Evolutionary conservation across 495 filamentous ascomycete species (phyloP).

Genomic region (Daldinia vernicosa): DNA sequence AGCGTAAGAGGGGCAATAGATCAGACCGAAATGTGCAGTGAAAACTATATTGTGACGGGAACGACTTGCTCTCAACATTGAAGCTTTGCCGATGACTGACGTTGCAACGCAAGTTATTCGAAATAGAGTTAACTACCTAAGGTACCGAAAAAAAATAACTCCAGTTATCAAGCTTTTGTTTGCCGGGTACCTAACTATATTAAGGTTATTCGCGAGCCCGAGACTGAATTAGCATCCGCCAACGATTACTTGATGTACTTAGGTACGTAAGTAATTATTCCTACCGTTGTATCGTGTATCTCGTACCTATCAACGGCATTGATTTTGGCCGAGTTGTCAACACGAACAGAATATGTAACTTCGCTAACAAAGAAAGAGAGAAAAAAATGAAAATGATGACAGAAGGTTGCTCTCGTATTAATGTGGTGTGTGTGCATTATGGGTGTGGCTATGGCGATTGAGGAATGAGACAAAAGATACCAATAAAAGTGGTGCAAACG

Average conservation of each 20-base stretch:
- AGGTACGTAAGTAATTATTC: not conserved
- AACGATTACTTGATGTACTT: not conserved
- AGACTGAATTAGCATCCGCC: slow-evolving; percentile 34
- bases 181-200: slow-evolving; percentile 8
- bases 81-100: slow-evolving; percentile 32
- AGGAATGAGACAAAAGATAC: slow-evolving; percentile 30
- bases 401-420: slow-evolving; percentile 35
- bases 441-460: slow-evolving; percentile 34
- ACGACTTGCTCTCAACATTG: slow-evolving; percentile 14
- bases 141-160: slow-evolving; percentile 26
- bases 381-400: slow-evolving; percentile 1
- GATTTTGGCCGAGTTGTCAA: not conserved
- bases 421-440: slow-evolving; percentile 20
- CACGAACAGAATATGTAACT: slow-evolving; percentile 2
- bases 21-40: slow-evolving; percentile 35
- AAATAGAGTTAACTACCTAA: slow-evolving; percentile 12
- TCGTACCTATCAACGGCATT: not conserved
- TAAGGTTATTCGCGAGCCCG: slow-evolving; percentile 41
- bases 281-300: not conserved
- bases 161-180: slow-evolving; percentile 24
- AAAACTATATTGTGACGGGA: slow-evolving; percentile 27
- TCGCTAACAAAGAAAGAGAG: not conserved
- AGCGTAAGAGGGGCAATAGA: slow-evolving; percentile 12
- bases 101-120: slow-evolving; percentile 13
- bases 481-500: slow-evolving; percentile 36